Evolutionary conservation across 176 grass and related monocot genomes (phyloP).

Genomic region (Leersia perrieri): DNA sequence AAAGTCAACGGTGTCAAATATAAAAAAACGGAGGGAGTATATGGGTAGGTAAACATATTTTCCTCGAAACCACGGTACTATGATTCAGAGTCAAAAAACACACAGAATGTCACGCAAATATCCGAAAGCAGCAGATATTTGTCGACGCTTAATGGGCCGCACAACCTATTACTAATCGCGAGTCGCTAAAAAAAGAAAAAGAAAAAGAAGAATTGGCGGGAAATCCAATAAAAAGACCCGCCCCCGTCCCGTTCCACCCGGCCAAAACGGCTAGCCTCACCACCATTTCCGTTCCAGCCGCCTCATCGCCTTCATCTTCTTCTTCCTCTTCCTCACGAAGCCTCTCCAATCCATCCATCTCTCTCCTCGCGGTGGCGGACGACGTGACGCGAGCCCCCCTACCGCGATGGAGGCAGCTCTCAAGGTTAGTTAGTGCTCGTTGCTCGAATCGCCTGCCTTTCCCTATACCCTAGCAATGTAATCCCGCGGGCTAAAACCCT

Average conservation of each 20-base stretch:
- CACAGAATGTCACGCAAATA: too few species aligned
- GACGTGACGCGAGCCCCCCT: neutral
- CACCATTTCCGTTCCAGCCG: neutral
- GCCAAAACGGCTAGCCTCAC: neutral
- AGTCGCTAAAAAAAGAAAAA: neutral
- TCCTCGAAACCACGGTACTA: too few species aligned
- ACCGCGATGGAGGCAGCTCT: conserved; percentile 60
- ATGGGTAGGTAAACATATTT: too few species aligned
- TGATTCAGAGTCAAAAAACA: too few species aligned
- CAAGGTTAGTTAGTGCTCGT: conserved; percentile 40
- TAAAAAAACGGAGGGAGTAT: too few species aligned
- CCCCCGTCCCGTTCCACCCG: neutral
- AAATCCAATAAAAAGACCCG: conserved; percentile 8
- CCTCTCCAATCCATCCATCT: neutral
- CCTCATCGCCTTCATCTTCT: conserved; percentile 15
- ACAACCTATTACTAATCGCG: neutral
- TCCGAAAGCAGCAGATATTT: too few species aligned
- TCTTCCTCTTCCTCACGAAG: neutral
- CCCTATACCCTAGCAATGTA: conserved; percentile 13
- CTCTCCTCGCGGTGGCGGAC: neutral
- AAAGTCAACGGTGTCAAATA: too few species aligned
- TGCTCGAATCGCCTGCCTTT: neutral
- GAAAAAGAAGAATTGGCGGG: conserved; percentile 35
- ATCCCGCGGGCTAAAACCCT: conserved; percentile 14
- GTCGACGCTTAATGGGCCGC: too few species aligned